Evolutionary conservation across 2,329 filamentous ascomycete species (phyloP).

Genomic region (Apiospora hydei): DNA sequence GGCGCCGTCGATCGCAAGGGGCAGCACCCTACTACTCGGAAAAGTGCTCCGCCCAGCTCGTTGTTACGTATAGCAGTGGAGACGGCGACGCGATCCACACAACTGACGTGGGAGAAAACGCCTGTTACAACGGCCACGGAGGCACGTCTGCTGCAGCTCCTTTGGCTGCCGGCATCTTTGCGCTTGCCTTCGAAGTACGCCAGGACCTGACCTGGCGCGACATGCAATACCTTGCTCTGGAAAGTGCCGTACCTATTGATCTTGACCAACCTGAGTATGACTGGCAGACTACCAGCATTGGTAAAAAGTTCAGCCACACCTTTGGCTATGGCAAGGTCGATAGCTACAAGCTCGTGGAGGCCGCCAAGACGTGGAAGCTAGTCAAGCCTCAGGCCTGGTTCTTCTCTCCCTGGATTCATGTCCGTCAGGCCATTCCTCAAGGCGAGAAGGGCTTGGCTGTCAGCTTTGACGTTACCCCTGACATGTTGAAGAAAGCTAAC

Average conservation of each 20-base stretch:
- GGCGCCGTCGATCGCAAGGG: conserved; percentile 90
- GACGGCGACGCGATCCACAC: conserved; percentile 92
- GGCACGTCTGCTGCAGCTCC: conserved; percentile 96
- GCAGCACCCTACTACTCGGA: conserved; percentile 94
- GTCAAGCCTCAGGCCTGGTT: conserved; percentile 97
- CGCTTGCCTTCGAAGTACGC: conserved; percentile 82
- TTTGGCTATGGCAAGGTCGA: conserved; percentile 97
- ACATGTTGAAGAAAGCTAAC: conserved; percentile 84
- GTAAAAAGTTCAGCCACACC: conserved; percentile 89
- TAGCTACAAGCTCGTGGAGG: conserved; percentile 82
- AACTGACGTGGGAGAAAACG: conserved; percentile 86
- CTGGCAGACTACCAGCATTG: conserved; percentile 83
- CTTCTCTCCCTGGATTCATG: conserved; percentile 91
- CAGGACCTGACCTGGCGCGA: conserved; percentile 94
- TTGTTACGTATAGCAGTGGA: conserved; percentile 96
- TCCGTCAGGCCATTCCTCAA: conserved; percentile 85
- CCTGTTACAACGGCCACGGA: conserved; percentile 83
- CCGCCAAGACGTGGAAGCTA: conserved; percentile 82
- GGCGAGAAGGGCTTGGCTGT: conserved; percentile 81
- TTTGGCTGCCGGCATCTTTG: conserved; percentile 89
- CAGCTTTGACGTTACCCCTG: conserved; percentile 80
- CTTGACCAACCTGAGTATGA: conserved; percentile 64
- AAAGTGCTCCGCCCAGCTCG: conserved; percentile 91
- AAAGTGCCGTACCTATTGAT: conserved; percentile 84
- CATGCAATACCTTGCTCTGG: conserved; percentile 87